Conservation (phyloP, 805 yeast species). For the Myxozyma mucilagina region DNA sequence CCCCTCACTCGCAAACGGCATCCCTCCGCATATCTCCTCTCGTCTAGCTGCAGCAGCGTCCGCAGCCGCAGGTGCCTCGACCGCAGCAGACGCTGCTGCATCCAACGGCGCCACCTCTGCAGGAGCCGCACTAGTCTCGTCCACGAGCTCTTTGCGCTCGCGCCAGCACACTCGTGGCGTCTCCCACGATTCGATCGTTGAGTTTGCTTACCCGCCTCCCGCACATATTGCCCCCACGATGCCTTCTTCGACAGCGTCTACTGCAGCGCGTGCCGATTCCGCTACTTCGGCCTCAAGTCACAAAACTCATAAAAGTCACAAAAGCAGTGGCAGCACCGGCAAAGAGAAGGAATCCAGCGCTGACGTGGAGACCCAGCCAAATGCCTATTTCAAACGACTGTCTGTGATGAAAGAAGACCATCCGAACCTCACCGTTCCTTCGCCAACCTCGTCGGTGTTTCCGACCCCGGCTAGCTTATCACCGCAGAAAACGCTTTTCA, state of each 20-base stretch:
- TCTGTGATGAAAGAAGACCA: constrained; percentile 30
- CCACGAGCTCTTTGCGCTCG: constrained; percentile 7
- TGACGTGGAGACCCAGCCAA: constrained; percentile 29
- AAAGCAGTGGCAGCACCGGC: constrained; percentile 6
- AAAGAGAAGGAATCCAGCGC: background rate
- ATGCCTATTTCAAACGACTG: constrained; percentile 34
- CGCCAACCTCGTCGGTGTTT: constrained; percentile 17
- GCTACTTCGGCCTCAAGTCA: background rate
- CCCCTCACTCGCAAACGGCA: constrained; percentile 8
- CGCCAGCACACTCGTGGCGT: constrained; percentile 32
- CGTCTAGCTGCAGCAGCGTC: constrained; percentile 1
- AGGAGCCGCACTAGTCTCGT: background rate
- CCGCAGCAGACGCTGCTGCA: background rate
- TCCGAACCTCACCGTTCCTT: constrained; percentile 12
- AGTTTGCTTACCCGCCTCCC: constrained; percentile 2
- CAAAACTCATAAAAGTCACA: constrained; percentile 3
- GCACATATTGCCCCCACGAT: background rate
- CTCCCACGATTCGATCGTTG: constrained; percentile 33
- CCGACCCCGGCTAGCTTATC: constrained; percentile 1
- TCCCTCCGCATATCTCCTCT: constrained; percentile 1
- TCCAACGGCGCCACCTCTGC: background rate
- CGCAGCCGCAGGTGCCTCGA: background rate
- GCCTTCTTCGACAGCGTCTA: constrained; percentile 1
- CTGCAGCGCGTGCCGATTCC: constrained; percentile 6
- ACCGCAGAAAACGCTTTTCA: background rate